Base-by-base conservation (phyloP, 1,284 basidiomycete genomes). In the Sanghuangporus weigelae region DNA sequence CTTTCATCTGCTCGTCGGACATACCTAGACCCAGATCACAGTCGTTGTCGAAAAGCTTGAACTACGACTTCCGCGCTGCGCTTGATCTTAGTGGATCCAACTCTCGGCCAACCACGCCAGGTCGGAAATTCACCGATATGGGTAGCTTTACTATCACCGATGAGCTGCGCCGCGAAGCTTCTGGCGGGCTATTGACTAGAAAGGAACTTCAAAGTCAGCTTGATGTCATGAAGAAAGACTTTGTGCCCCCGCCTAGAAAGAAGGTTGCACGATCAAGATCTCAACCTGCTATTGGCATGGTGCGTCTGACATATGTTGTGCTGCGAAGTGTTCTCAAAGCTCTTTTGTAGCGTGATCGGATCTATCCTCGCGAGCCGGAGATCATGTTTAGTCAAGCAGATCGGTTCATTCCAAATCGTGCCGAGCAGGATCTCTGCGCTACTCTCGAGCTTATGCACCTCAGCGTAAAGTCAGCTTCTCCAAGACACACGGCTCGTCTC, bases 401-500 rank as follows among this genome's bases (percentile, higher is more conserved):
- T 71, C 81, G 89, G 3, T 92, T 90, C 71, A 90, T 92, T 67
- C 89, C 88, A 0, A 83, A 81, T 49, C 81, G 85, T 26, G 77
- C 77, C 1, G 79, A 84, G 4, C 75, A 59, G 26, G 69, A 76
- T 42, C 80, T 89, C 16, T 81, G 85, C 36, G 81, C 86, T 2
- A 86, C 86, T 0, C 80, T 90, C 23, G 85, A 87, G 61, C 77
- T 83, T 61, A 80, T 86, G 73, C 81, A 83, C 39, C 78, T 90
- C 51, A 84, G 86, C 67, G 78, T 83, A 2, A 78, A 83, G 53
- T 79, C 82, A 2, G 78, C 82, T 12, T 92, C 88, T 0, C 90
- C 90, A 0, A 83, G 85, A 0, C 90, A 92, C 69, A 90, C 90
- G 0, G 87, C 88, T 2, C 83, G 90, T 36, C 81, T 93, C 23